Evolutionary conservation across 2,329 filamentous ascomycete species (phyloP), one percentile per base, ranked within the genome.

Genomic region (Myriosclerotinia duriaeana): DNA sequence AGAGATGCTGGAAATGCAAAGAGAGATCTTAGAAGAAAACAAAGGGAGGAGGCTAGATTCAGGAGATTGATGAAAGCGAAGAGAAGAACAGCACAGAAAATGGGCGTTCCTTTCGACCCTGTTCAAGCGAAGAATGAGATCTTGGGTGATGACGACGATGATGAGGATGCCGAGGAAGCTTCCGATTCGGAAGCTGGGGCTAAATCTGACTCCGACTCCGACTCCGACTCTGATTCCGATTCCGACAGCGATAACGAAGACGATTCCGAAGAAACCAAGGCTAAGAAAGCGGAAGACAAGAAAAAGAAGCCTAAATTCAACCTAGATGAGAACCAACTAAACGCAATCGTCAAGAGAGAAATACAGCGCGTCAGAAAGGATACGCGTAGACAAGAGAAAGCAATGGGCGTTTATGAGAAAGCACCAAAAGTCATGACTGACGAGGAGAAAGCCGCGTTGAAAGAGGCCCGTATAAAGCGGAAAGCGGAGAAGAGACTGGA

Each of bases 11-110:
- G 56, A 40, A 53, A 64, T 40, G 66, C 67, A 14, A 69, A 69
- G 52, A 73, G 72, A 55, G 55, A 66, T 30, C 64, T 71, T 15
- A 66, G 68, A 42, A 69, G 64, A 20, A 53, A 71, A 30, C 69
- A 74, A 44, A 68, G 70, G 56, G 70, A 72, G 62, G 67, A 71
- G 22, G 72, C 75, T 69, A 71, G 69, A 65, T 69, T 75, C 40
- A 74, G 74, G n/a, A 67, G 65, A 59, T 70, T 69, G 12, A 66
- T 75, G 70, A 75, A 74, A 58, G 26, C 64, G 3, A 69, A 66
- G 64, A 74, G 71, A 68, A 73, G 72, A 65, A 55, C 70, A 42
- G 69, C 67, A 44, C 69, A 62, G 17, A 69, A 70, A 50, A 67
- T 64, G 30, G 72, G 72, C 34, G 55, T 73, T 17, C 54, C 56